phyloP scores from a whole-genome alignment of 208 protist genomes.

The Giardia duodenalis region DNA sequence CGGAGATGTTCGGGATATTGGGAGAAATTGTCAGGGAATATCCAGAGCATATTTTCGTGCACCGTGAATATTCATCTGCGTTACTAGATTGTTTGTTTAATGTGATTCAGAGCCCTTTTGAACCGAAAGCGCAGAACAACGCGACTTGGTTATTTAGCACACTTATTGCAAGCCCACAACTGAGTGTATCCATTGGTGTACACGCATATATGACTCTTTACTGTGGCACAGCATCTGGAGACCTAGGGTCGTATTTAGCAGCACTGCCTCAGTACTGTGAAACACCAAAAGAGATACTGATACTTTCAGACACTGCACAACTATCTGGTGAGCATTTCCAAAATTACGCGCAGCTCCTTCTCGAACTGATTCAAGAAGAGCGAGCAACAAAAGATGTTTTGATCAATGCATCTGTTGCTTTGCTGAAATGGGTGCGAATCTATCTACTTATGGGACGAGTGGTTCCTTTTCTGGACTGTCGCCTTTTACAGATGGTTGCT shows the following conservation, averaged over 20 bases:
- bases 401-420: not conserved
- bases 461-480: not conserved
- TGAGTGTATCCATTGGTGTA: no score
- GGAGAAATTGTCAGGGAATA: not conserved
- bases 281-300: not conserved
- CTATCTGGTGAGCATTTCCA: not conserved
- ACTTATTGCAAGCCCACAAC: not conserved
- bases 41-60: not conserved
- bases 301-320: not conserved
- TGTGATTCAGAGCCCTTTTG: not conserved
- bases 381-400: not conserved
- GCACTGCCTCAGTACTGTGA: no score
- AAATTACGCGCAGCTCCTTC: not conserved
- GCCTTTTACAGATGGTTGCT: not conserved
- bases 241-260: no score
- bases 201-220: no score
- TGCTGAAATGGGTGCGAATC: not conserved
- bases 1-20: not conserved
- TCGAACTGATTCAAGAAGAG: not conserved
- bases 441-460: not conserved
- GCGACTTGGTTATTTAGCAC: not conserved
- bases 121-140: not conserved
- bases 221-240: no score
- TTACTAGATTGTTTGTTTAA: not conserved
- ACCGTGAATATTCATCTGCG: not conserved